phyloP scores from a whole-genome alignment of 345 rosid species.

The Passiflora organensis region DNA sequence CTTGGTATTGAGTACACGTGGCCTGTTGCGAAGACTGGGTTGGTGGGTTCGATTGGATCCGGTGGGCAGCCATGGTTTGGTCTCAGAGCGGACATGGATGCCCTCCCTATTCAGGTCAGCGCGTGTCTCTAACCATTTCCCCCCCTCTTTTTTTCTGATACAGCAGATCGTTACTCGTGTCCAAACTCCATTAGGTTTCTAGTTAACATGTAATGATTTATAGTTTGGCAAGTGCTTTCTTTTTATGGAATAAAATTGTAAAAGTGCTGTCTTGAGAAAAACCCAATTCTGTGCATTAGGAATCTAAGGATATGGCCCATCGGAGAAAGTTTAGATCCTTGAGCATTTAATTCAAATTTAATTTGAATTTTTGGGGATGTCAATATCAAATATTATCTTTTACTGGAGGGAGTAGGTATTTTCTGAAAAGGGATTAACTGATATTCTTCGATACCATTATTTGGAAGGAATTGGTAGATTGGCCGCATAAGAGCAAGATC shows the following conservation, averaged over 20 bases:
- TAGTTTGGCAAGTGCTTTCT: no score
- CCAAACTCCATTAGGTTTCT: no score
- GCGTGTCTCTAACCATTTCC: no score
- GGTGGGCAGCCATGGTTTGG: conserved; percentile 45
- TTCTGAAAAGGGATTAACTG: neutral
- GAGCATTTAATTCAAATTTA: neutral
- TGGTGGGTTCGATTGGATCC: conserved; percentile 42
- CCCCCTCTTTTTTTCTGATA: no score
- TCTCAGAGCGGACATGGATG: conserved; percentile 59
- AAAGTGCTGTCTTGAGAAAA: no score
- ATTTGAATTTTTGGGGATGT: neutral
- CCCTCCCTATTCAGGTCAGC: conserved; percentile 46
- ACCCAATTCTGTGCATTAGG: no score
- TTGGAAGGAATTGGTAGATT: conserved; percentile 41
- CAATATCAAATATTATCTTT: no score
- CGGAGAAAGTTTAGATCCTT: neutral
- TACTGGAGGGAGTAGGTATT: no score
- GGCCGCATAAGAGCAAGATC: conserved; percentile 42
- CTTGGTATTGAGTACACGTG: conserved; percentile 39
- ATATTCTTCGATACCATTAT: neutral
- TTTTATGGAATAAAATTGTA: no score
- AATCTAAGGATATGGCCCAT: no score
- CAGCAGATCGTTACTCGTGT: neutral
- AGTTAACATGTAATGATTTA: no score
- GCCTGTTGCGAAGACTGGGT: conserved; percentile 49